Conservation (phyloP, 257 asterid genomes). For the Nicotiana obtusifolia region DNA sequence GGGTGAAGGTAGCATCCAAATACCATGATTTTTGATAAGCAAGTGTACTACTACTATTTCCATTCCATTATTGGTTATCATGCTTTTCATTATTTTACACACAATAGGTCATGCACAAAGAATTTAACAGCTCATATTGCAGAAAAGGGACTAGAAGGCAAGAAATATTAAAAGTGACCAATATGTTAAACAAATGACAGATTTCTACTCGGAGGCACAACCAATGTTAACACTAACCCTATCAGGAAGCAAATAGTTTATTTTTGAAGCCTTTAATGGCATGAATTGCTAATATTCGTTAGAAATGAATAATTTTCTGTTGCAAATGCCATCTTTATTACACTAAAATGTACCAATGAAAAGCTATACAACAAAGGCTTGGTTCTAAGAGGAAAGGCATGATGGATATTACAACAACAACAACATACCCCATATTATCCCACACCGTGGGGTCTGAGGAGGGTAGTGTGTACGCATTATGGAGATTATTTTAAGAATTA, state of each 20-base stretch:
- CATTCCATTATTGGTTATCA: background rate
- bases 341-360: background rate
- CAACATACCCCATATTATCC: too few relatives aligned
- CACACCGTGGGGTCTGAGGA: too few relatives aligned
- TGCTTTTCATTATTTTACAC: background rate
- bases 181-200: background rate
- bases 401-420: background rate
- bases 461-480: too few relatives aligned
- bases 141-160: background rate
- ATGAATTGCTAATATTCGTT: background rate
- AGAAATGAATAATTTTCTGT: background rate
- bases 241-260: background rate
- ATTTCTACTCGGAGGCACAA: background rate
- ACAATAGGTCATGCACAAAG: background rate
- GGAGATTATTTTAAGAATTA: background rate
- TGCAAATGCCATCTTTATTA: background rate
- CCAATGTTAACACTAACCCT: background rate
- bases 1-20: background rate
- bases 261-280: background rate
- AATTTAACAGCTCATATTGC: slow-evolving; percentile 5
- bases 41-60: background rate
- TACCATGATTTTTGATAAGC: background rate
- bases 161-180: background rate
- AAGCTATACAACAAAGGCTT: background rate
- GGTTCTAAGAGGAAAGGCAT: background rate